Evolutionary conservation across 2,329 filamentous ascomycete species (phyloP).

Genomic region (Trichoderma atrobrunneum): DNA sequence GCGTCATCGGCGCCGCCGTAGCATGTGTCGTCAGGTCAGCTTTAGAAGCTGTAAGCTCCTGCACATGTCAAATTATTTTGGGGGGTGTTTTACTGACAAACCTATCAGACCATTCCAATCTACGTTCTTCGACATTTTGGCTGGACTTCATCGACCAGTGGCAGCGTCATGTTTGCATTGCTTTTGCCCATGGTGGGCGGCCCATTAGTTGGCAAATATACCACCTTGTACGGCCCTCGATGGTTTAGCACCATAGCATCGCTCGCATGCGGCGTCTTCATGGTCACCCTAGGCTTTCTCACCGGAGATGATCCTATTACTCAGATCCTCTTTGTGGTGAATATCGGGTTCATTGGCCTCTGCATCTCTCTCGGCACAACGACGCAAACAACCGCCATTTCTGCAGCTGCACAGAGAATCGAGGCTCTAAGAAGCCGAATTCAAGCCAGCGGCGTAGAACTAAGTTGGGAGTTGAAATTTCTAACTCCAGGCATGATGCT

Average conservation of each 20-base stretch:
- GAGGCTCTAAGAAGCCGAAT: neutral
- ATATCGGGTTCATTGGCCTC: constrained; percentile 8
- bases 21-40: constrained; percentile 11
- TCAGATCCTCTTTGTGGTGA: constrained; percentile 11
- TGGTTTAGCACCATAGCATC: constrained; percentile 16
- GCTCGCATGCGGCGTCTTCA: constrained; percentile 15
- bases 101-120: constrained; percentile 2
- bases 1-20: constrained; percentile 4
- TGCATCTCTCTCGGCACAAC: constrained; percentile 12
- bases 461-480: constrained; percentile 11
- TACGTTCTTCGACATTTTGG: constrained; percentile 18
- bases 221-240: constrained; percentile 9
- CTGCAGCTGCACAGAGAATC: constrained; percentile 2
- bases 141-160: constrained; percentile 8
- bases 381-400: constrained; percentile 16
- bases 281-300: constrained; percentile 6
- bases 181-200: constrained; percentile 14
- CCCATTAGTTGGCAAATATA: constrained; percentile 5
- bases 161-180: constrained; percentile 13
- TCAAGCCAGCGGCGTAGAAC: neutral
- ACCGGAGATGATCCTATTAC: neutral
- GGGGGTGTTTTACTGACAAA: neutral
- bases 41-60: constrained; percentile 13
- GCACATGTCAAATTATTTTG: neutral
- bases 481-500: constrained; percentile 17